These are phyloP conservation scores for Aspergillus egyptiacus DNA, from an alignment of 495 filamentous ascomycete genomes.

Conservation along the genomic window DNA sequence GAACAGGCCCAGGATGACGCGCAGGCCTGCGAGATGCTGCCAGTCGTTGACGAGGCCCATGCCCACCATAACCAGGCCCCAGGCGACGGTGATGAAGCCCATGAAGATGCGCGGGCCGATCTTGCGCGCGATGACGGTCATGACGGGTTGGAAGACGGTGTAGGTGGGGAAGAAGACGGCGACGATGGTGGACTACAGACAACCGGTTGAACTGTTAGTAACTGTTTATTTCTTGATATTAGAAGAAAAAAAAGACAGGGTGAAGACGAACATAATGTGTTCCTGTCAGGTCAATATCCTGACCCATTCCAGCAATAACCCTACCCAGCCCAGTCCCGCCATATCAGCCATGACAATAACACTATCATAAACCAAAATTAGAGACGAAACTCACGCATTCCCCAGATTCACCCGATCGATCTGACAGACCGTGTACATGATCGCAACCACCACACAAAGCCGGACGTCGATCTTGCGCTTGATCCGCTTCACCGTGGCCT, in stretches of 20 bases:
- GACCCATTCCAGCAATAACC: constrained; percentile 4
- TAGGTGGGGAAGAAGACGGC: constrained; percentile 17
- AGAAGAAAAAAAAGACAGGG: neutral
- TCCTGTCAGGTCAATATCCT: constrained; percentile 6
- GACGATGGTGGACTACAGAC: constrained; percentile 8
- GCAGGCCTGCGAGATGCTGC: constrained; percentile 43
- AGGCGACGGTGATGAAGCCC: constrained; percentile 38
- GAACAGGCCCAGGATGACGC: constrained; percentile 53
- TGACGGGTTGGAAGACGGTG: constrained; percentile 17
- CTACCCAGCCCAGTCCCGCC: no score
- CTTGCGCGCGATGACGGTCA: constrained; percentile 45
- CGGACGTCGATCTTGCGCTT: constrained; percentile 11
- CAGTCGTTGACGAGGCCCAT: constrained; percentile 51
- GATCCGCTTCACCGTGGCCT: constrained; percentile 8
- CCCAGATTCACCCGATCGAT: constrained; percentile 11
- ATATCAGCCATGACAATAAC: no score
- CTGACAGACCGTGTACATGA: constrained; percentile 14
- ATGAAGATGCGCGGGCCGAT: constrained; percentile 51
- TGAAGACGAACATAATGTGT: constrained; percentile 5
- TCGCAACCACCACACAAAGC: constrained; percentile 2
- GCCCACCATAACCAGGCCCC: constrained; percentile 42
- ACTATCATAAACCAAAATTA: neutral
- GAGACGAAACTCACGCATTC: constrained; percentile 5
- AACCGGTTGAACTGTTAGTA: neutral
- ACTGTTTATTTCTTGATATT: no score